Evolutionary conservation across 1,284 basidiomycete species (phyloP).

Genomic region (Cryptococcus sp.): DNA sequence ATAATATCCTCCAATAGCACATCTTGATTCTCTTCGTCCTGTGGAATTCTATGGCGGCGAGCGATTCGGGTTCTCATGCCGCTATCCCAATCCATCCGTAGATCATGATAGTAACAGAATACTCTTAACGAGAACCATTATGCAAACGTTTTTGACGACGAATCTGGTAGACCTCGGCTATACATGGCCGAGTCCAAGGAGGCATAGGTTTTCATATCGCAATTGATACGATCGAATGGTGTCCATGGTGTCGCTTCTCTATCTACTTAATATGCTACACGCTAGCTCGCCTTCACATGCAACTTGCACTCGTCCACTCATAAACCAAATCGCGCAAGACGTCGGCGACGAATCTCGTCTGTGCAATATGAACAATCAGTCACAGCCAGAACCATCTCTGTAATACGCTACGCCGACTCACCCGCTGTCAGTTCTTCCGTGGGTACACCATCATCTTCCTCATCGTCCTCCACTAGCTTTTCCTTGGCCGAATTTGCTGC

Average conservation of each 20-base stretch:
- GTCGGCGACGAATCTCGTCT: constrained; percentile 74
- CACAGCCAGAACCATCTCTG: not conserved
- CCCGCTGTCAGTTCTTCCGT: constrained; percentile 47
- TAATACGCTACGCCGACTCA: constrained; percentile 24
- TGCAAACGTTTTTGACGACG: no score
- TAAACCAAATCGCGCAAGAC: constrained; percentile 69
- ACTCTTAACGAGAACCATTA: not conserved
- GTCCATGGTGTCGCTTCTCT: no score
- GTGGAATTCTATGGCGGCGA: constrained; percentile 47
- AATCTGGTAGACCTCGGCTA: no score
- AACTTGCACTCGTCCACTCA: not conserved
- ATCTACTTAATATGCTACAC: no score
- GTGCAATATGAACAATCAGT: constrained; percentile 56
- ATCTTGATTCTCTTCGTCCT: constrained; percentile 47
- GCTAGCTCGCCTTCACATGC: no score
- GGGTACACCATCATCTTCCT: constrained; percentile 44
- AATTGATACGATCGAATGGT: not conserved
- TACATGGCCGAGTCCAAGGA: not conserved
- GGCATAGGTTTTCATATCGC: not conserved
- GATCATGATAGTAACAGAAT: not conserved
- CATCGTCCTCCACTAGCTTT: constrained; percentile 38
- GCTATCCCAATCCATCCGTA: constrained; percentile 33
- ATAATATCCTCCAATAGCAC: constrained; percentile 29
- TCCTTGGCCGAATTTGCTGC: constrained; percentile 27
- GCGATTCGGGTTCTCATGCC: constrained; percentile 30